These are phyloP conservation scores for Chytridium lagenaria DNA, from an alignment of 371 early-diverging fungal species.

Conservation along the genomic window DNA sequence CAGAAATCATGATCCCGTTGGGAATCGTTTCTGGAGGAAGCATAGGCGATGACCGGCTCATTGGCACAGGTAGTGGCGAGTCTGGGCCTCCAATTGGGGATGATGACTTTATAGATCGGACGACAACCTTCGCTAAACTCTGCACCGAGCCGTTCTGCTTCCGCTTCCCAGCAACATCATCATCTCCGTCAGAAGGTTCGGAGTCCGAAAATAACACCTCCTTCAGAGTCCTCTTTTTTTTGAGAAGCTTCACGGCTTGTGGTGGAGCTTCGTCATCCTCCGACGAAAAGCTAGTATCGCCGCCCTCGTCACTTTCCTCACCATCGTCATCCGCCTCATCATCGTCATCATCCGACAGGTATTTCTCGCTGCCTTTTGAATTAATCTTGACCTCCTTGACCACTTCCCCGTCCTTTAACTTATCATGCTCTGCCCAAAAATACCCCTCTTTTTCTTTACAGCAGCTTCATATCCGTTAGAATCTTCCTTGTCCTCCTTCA, in stretches of 20 bases:
- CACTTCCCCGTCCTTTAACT: not conserved
- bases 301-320: not conserved
- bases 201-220: not conserved
- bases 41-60: not conserved
- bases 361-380: not conserved
- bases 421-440: no score
- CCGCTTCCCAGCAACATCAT: not conserved
- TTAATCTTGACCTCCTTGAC: not conserved
- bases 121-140: not conserved
- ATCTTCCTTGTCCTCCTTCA: not conserved
- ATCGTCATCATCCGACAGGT: not conserved
- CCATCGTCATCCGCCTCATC: not conserved
- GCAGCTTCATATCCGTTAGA: no score
- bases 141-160: not conserved
- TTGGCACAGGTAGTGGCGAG: not conserved
- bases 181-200: not conserved
- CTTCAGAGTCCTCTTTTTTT: not conserved
- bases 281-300: not conserved
- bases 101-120: not conserved
- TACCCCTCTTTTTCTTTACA: no score
- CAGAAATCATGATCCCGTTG: conserved; percentile 10
- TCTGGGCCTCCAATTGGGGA: not conserved
- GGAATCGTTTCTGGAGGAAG: not conserved
- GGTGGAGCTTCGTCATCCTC: not conserved
- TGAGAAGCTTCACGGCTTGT: not conserved